Base-by-base conservation (phyloP, 495 filamentous ascomycete species). In the Tetracladium marchalianum region DNA sequence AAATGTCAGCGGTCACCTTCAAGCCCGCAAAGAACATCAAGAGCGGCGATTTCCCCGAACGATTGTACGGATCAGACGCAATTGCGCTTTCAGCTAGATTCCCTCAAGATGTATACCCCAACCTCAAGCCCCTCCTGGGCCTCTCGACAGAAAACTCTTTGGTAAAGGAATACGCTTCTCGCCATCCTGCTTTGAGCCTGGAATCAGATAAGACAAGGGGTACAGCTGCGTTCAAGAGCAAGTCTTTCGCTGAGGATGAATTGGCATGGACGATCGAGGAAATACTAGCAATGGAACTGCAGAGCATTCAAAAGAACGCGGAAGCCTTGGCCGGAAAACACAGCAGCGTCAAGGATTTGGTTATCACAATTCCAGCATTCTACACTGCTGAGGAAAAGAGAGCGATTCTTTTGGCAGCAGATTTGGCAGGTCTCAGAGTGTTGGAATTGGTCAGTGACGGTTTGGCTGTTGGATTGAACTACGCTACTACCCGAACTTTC, bases 281-380 rank as follows among this genome's bases (percentile, higher is more conserved):
- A 69, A 71, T 98, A 56, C 60, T 98, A 64, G 90, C 93, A 37
- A 98, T 98, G 92, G 83, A 97, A 68, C 70, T 98, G 52, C 82
- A 89, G 70, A 86, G 84, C 57, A 78, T 97, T 48, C 83, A 82
- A 60, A 71, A 72, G 46, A 96, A 97, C 56, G 92, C 92, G 6
- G 85, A 95, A 66, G 66, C 68, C 39, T 59, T 95, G 58, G 93
- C 87, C 43, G 90, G 88, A n/a, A 77, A 84, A 51, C 82, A 78
- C 2, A 82, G 72, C 35, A 69, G 65, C 47, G 77, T 96, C 37
- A 75, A 76, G 54, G 87, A 93, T 56, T 80, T 76, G 13, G 90
- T 98, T 44, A 79, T 98, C 50, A 95, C 92, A 12, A 77, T 95
- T 39, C 93, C 92, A n/a, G 70, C 82, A 9, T 98, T 90, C 62